A percentile compares a stretch with the other conserved stretches of the same genome.
Conservation (phyloP, 805 yeast species). For the Myxozyma sirexii region DNA sequence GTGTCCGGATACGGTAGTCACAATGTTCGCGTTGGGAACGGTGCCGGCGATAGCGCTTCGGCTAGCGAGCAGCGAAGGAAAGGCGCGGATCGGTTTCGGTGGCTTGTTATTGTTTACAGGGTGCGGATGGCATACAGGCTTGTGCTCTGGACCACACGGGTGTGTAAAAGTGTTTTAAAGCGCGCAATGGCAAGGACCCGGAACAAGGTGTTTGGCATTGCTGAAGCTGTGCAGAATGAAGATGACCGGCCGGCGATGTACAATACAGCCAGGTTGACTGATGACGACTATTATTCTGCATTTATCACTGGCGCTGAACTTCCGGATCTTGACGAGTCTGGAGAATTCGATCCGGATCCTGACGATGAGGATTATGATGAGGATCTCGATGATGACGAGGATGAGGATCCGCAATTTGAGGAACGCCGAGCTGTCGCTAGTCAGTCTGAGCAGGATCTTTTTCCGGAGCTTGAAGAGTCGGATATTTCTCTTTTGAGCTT, state of each 20-base stretch:
- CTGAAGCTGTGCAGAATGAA: background rate
- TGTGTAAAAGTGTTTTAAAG: background rate
- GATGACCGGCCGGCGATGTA: background rate
- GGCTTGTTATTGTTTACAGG: slow-evolving; percentile 19
- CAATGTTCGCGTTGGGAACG: slow-evolving; percentile 21
- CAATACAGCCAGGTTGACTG: slow-evolving; percentile 51
- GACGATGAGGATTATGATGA: slow-evolving; percentile 34
- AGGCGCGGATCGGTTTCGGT: slow-evolving; percentile 17
- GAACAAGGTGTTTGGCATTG: background rate
- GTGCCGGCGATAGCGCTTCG: background rate
- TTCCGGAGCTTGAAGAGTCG: slow-evolving; percentile 25
- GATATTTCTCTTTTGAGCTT: slow-evolving; percentile 24
- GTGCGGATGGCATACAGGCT: slow-evolving; percentile 30
- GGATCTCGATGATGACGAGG: slow-evolving; percentile 13
- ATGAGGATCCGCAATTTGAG: slow-evolving; percentile 13
- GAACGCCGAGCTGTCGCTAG: background rate
- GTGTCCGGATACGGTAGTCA: slow-evolving; percentile 25
- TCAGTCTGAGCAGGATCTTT: slow-evolving; percentile 5
- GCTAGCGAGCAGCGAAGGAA: slow-evolving; percentile 2
- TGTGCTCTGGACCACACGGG: slow-evolving; percentile 9
- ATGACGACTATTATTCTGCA: slow-evolving; percentile 39
- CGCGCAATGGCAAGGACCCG: background rate
- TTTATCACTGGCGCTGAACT: slow-evolving; percentile 70
- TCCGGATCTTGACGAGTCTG: slow-evolving; percentile 57
- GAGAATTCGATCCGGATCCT: slow-evolving; percentile 32